Conservation (phyloP, 306 rosid genomes). For the Prunus campanulata region DNA sequence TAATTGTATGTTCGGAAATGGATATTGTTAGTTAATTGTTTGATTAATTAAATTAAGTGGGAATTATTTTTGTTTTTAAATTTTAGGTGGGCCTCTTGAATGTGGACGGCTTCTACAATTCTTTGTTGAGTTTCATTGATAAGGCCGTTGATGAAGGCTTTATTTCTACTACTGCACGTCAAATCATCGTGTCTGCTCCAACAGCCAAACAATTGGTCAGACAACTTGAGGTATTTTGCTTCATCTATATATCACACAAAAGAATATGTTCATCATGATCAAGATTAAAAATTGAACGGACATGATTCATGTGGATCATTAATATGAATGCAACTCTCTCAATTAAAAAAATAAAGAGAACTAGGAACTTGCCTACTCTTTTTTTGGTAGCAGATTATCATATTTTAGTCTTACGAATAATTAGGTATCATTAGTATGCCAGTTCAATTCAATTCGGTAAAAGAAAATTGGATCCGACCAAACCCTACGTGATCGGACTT, state of each 20-base stretch:
- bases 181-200: conserved; percentile 94
- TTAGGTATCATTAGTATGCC: no score
- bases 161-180: conserved; percentile 93
- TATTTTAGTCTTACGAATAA: no score
- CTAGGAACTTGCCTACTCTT: not conserved
- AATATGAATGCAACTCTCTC: not conserved
- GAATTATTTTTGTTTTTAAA: conserved; percentile 13
- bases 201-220: conserved; percentile 80
- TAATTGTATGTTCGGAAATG: not conserved
- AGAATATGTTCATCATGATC: not conserved
- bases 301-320: not conserved
- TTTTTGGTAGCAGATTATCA: not conserved
- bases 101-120: conserved; percentile 95
- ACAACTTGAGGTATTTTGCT: conserved; percentile 68
- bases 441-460: not conserved
- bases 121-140: conserved; percentile 81
- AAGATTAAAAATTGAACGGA: not conserved
- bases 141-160: conserved; percentile 99
- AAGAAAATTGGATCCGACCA: not conserved
- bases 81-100: conserved; percentile 93
- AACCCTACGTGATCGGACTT: not conserved
- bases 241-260: not conserved
- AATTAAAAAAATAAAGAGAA: not conserved
- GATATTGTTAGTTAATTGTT: conserved; percentile 11
- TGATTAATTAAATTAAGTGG: conserved; percentile 1